Evolutionary conservation across 805 yeast genomes (phyloP).

Genomic region (Suhomyces sp.): DNA sequence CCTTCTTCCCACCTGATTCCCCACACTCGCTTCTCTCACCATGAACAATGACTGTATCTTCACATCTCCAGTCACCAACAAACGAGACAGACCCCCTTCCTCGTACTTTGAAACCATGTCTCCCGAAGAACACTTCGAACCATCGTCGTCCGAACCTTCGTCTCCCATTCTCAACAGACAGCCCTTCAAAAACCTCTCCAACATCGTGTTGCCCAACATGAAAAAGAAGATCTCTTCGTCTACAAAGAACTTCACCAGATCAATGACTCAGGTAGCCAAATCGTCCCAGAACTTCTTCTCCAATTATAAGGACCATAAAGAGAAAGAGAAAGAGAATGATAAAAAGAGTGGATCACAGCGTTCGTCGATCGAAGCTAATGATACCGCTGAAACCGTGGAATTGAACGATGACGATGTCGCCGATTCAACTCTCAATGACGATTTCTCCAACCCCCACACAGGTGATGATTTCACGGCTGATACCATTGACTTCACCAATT

Average conservation of each 20-base stretch:
- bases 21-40: too few relatives aligned
- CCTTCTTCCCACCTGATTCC: too few relatives aligned
- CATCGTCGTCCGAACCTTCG: background rate
- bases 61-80: slow-evolving; percentile 9
- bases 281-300: slow-evolving; percentile 15
- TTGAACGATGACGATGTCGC: background rate
- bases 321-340: background rate
- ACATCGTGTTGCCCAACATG: slow-evolving; percentile 17
- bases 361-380: too few relatives aligned
- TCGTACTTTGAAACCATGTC: slow-evolving; percentile 43
- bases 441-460: background rate
- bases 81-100: slow-evolving; percentile 31
- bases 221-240: slow-evolving; percentile 21
- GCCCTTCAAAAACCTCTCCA: slow-evolving; percentile 29
- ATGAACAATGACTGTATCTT: slow-evolving; percentile 8
- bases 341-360: background rate
- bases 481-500: background rate
- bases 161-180: slow-evolving; percentile 23
- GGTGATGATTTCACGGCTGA: slow-evolving; percentile 1
- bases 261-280: slow-evolving; percentile 21
- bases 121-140: background rate
- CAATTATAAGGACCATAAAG: background rate
- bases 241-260: slow-evolving; percentile 18
- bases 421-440: slow-evolving; percentile 9
- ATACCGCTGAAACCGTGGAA: background rate